A percentile compares a stretch with the other conserved stretches of the same genome.
These are phyloP conservation scores for Crithidia bombi DNA, from an alignment of 208 protist species.

Conservation along the genomic window DNA sequence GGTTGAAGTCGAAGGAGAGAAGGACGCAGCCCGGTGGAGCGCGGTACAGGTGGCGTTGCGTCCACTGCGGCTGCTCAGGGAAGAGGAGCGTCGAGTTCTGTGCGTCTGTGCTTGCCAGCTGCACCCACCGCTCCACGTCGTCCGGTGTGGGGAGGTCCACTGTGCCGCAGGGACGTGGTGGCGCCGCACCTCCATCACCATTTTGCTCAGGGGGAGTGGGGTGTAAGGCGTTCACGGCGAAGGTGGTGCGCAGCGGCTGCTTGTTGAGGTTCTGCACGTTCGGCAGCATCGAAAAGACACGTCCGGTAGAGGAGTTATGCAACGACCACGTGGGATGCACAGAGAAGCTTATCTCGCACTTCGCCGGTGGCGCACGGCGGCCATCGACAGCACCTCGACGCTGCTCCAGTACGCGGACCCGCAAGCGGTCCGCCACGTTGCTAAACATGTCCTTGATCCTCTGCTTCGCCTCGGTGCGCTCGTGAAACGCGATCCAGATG, in stretches of 20 bases:
- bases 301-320: constrained; percentile 61
- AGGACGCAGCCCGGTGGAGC: constrained; percentile 69
- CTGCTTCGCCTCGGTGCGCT: constrained; percentile 40
- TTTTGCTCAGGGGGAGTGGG: not conserved
- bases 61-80: constrained; percentile 52
- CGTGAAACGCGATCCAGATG: constrained; percentile 52
- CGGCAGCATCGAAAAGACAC: constrained; percentile 64
- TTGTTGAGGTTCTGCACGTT: constrained; percentile 75
- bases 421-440: constrained; percentile 20
- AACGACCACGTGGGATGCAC: constrained; percentile 74
- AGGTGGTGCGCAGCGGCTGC: constrained; percentile 35
- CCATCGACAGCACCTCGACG: not conserved
- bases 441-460: constrained; percentile 36
- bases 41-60: constrained; percentile 68
- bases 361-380: not conserved
- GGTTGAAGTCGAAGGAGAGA: constrained; percentile 84
- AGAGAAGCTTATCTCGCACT: constrained; percentile 50
- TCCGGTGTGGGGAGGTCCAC: constrained; percentile 5
- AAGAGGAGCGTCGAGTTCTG: constrained; percentile 11
- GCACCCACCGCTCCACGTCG: constrained; percentile 27
- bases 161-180: constrained; percentile 6
- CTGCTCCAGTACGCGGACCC: constrained; percentile 33
- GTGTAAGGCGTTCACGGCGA: constrained; percentile 11
- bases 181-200: too few species aligned
- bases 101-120: not conserved